Percentiles rank a stretch among this genome's conserved stretches.
Evolutionary conservation across 345 rosid species (phyloP).

Genomic region (Populus simonii): DNA sequence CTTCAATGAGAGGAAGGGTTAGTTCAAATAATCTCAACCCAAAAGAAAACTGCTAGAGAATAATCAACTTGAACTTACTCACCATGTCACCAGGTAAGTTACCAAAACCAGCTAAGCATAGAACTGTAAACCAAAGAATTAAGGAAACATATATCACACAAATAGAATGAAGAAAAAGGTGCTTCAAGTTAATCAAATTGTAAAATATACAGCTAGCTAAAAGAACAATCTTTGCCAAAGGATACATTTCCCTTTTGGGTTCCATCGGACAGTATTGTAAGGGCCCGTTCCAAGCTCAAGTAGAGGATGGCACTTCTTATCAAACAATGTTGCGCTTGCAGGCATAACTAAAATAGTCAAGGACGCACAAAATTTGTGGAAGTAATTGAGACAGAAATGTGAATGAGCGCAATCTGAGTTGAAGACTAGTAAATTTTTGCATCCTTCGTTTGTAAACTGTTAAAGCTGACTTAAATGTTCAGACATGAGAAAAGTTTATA

Average conservation of each 20-base stretch:
- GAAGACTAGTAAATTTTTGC: not conserved
- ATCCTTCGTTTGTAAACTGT: no score
- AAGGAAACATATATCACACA: slow-evolving; percentile 31
- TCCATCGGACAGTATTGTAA: slow-evolving; percentile 88
- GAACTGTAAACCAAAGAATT: slow-evolving; percentile 44
- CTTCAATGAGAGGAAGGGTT: not conserved
- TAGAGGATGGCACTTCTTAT: slow-evolving; percentile 79
- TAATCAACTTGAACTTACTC: slow-evolving; percentile 10
- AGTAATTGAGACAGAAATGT: not conserved
- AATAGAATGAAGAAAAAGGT: not conserved
- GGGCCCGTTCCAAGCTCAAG: slow-evolving; percentile 88
- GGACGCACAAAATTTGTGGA: slow-evolving; percentile 26
- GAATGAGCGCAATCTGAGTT: not conserved
- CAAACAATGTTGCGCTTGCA: slow-evolving; percentile 79
- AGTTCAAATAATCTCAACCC: not conserved
- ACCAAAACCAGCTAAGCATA: slow-evolving; percentile 95
- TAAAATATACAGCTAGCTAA: not conserved
- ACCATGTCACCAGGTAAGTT: slow-evolving; percentile 99
- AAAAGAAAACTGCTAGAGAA: not conserved
- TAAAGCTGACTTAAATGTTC: no score
- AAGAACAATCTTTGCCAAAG: slow-evolving; percentile 23
- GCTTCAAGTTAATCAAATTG: slow-evolving; percentile 1
- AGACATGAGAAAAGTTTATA: not conserved
- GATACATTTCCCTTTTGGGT: slow-evolving; percentile 90
- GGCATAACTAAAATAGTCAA: slow-evolving; percentile 83